Conservation (phyloP, 805 yeast species). For the Saturnispora dispora region DNA sequence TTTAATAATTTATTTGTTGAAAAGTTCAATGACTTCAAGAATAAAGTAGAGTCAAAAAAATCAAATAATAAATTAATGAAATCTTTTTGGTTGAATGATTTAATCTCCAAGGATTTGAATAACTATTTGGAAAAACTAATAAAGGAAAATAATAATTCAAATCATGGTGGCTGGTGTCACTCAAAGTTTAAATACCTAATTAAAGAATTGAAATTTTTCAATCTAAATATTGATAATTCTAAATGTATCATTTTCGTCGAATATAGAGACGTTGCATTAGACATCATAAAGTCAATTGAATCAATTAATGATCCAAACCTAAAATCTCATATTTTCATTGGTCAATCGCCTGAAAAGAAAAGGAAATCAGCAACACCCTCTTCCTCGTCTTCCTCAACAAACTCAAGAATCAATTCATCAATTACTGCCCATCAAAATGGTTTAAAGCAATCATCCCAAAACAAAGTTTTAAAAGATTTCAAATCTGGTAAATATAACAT, state of each 20-base stretch:
- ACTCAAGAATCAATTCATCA: slow-evolving; percentile 45
- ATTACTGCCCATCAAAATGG: slow-evolving; percentile 73
- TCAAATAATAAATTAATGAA: slow-evolving; percentile 57
- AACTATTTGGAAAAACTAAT: slow-evolving; percentile 36
- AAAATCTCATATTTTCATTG: slow-evolving; percentile 82
- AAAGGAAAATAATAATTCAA: slow-evolving; percentile 11
- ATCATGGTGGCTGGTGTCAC: slow-evolving; percentile 43
- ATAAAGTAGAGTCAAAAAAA: slow-evolving; percentile 48
- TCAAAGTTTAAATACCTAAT: slow-evolving; percentile 58
- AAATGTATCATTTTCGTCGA: slow-evolving; percentile 80
- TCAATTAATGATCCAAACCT: slow-evolving; percentile 27
- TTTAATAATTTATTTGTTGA: slow-evolving; percentile 61
- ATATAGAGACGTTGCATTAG: slow-evolving; percentile 81
- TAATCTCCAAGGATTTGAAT: slow-evolving; percentile 35
- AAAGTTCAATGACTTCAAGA: slow-evolving; percentile 46
- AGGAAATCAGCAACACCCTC: slow-evolving; percentile 13
- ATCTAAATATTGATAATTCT: slow-evolving; percentile 24
- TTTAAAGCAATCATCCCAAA: slow-evolving; percentile 86
- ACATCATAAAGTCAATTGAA: slow-evolving; percentile 54
- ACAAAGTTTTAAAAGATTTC: slow-evolving; percentile 65
- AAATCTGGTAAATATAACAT: slow-evolving; percentile 66
- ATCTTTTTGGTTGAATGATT: slow-evolving; percentile 46
- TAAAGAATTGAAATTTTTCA: slow-evolving; percentile 50
- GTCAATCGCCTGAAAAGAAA: slow-evolving; percentile 75
- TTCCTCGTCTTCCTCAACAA: neutral